These are phyloP conservation scores for Penicillium bialowiezense DNA, from an alignment of 495 filamentous ascomycete genomes.

Conservation along the genomic window DNA sequence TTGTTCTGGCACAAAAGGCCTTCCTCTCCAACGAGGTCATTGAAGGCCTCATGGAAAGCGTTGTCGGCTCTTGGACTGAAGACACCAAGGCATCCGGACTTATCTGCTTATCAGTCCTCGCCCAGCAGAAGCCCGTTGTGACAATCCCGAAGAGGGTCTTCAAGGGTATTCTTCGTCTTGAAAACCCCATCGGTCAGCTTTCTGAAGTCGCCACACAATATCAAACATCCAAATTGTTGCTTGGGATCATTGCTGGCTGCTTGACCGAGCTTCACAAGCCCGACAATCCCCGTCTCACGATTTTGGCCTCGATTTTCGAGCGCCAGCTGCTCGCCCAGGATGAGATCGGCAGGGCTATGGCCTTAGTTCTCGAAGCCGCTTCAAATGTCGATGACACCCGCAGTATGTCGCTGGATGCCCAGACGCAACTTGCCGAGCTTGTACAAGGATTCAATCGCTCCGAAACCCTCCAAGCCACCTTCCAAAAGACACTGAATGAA, in stretches of 20 bases:
- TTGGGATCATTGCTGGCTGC: conserved; percentile 67
- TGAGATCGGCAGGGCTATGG: conserved; percentile 59
- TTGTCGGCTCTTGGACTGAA: conserved; percentile 68
- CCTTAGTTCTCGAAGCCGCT: conserved; percentile 52
- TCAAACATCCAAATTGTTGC: conserved; percentile 67
- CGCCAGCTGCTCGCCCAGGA: conserved; percentile 57
- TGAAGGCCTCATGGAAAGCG: conserved; percentile 78
- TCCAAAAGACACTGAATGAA: conserved; percentile 57
- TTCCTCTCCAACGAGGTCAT: conserved; percentile 71
- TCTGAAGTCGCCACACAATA: conserved; percentile 61
- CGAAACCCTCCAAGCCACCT: conserved; percentile 50
- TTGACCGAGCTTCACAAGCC: conserved; percentile 62
- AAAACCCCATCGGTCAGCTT: conserved; percentile 55
- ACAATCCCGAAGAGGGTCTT: conserved; percentile 63
- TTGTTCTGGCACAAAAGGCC: conserved; percentile 78
- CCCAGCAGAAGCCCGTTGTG: conserved; percentile 63
- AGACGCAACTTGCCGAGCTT: conserved; percentile 60
- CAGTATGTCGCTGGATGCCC: conserved; percentile 43
- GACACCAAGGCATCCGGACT: conserved; percentile 73
- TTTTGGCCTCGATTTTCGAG: conserved; percentile 61
- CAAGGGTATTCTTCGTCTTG: conserved; percentile 63
- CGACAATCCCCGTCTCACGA: conserved; percentile 50
- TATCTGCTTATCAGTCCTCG: conserved; percentile 74
- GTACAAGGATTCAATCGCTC: conserved; percentile 60
- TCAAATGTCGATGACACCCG: conserved; percentile 33